Conservation (phyloP, 148 eudicot genomes). For the Silene conica region DNA sequence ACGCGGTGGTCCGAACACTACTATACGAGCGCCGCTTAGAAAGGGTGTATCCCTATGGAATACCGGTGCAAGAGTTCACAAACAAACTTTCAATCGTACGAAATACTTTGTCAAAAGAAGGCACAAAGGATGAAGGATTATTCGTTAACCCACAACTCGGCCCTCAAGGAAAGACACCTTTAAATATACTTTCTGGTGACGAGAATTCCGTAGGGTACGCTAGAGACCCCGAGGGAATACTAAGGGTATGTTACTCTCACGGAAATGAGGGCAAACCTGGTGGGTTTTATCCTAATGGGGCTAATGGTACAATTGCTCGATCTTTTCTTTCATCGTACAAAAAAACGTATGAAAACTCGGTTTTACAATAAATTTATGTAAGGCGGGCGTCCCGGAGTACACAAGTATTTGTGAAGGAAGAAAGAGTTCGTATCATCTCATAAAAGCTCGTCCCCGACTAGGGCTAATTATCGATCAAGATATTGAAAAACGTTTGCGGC, state of each 20-base stretch:
- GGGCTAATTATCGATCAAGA: too few relatives aligned
- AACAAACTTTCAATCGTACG: constrained; percentile 52
- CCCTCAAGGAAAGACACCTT: constrained; percentile 45
- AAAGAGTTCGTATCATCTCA: too few relatives aligned
- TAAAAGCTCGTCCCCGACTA: too few relatives aligned
- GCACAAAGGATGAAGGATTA: constrained; percentile 70
- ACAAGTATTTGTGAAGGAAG: too few relatives aligned
- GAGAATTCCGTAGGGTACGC: constrained; percentile 45
- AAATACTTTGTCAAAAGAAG: constrained; percentile 51
- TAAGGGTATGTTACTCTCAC: constrained; percentile 59
- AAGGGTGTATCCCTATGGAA: constrained; percentile 51
- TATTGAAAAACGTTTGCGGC: too few relatives aligned
- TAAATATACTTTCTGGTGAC: constrained; percentile 70
- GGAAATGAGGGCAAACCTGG: constrained; percentile 51
- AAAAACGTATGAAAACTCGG: too few relatives aligned
- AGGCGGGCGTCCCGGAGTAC: too few relatives aligned
- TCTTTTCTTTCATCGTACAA: constrained; percentile 11
- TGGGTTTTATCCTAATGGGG: constrained; percentile 80
- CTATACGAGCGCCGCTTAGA: constrained; percentile 44
- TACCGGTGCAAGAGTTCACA: constrained; percentile 70
- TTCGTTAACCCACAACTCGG: constrained; percentile 31
- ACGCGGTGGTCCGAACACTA: constrained; percentile 65
- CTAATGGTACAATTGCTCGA: constrained; percentile 56
- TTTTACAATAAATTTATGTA: too few relatives aligned
- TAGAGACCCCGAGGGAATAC: constrained; percentile 68